A percentile compares a stretch with the other conserved stretches of the same genome.
Evolutionary conservation across 2,329 filamentous ascomycete species (phyloP).

Genomic region (Xylariales sp.): DNA sequence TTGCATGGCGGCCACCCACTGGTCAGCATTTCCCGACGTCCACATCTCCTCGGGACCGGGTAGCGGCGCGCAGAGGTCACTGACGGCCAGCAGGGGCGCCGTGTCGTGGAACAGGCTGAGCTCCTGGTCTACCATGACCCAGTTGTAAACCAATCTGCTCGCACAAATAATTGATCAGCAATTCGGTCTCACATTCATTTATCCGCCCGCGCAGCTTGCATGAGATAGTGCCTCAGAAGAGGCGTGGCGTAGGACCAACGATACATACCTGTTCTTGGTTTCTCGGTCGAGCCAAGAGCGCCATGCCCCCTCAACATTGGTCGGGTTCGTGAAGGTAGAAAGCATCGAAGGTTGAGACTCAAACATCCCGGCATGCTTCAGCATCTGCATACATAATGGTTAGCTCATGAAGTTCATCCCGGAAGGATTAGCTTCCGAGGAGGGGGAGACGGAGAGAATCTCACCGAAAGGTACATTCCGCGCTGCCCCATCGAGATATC

Average conservation of each 20-base stretch:
- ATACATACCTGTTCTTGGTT: constrained; percentile 68
- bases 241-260: constrained; percentile 36
- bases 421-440: background rate
- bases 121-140: constrained; percentile 80
- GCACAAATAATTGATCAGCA: constrained; percentile 2
- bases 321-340: constrained; percentile 56
- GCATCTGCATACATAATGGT: constrained; percentile 61
- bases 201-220: constrained; percentile 21
- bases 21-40: constrained; percentile 66
- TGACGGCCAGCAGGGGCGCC: constrained; percentile 71
- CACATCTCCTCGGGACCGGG: constrained; percentile 71
- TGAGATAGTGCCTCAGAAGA: background rate
- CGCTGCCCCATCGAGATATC: constrained; percentile 80
- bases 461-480: constrained; percentile 75
- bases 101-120: constrained; percentile 74
- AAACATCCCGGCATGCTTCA: constrained; percentile 75
- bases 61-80: constrained; percentile 72
- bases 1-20: constrained; percentile 71
- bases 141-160: constrained; percentile 75
- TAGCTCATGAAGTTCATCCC: constrained; percentile 19
- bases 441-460: constrained; percentile 34
- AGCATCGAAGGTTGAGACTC: constrained; percentile 62
- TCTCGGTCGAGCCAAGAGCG: constrained; percentile 74
- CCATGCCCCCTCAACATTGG: constrained; percentile 66
- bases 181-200: background rate